Evolutionary conservation across 1,139 yeast species (phyloP).

Genomic region (Blastobotrys elegans): DNA sequence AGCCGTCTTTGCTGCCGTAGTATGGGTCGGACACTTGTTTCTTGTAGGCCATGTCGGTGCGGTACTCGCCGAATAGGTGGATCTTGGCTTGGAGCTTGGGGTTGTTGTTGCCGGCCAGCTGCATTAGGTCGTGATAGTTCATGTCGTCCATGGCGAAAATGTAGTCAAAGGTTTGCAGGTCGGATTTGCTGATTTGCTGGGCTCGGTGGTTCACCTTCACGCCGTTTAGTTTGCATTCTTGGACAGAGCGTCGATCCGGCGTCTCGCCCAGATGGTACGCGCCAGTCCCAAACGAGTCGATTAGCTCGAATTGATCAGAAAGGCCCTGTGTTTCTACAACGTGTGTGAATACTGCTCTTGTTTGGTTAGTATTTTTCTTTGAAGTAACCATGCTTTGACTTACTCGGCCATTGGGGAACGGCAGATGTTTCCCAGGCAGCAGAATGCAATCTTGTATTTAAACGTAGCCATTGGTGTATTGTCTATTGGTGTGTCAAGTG

Average conservation of each 20-base stretch:
- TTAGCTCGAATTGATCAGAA: slow-evolving; percentile 41
- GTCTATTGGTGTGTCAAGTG: no score
- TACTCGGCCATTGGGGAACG: slow-evolving; percentile 97
- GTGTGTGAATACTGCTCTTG: slow-evolving; percentile 65
- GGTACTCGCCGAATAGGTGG: slow-evolving; percentile 73
- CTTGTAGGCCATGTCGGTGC: slow-evolving; percentile 46
- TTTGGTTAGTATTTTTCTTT: no score
- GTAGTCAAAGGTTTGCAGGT: slow-evolving; percentile 72
- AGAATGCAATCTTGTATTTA: slow-evolving; percentile 43
- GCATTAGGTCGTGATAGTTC: slow-evolving; percentile 47
- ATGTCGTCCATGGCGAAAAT: slow-evolving; percentile 64
- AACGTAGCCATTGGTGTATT: no score
- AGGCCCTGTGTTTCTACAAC: slow-evolving; percentile 50
- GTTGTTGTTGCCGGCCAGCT: slow-evolving; percentile 38
- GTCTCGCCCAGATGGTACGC: slow-evolving; percentile 77
- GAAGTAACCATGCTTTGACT: no score
- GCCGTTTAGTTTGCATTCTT: slow-evolving; percentile 64
- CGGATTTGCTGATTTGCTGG: slow-evolving; percentile 56
- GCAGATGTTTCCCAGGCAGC: slow-evolving; percentile 90
- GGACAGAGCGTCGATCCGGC: slow-evolving; percentile 71
- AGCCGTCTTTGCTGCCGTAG: slow-evolving; percentile 81
- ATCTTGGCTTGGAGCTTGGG: slow-evolving; percentile 19
- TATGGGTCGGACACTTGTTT: slow-evolving; percentile 82
- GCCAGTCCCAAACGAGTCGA: slow-evolving; percentile 88
- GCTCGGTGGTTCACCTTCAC: slow-evolving; percentile 74